These are phyloP conservation scores for Cryptococcus amylolentus DNA, from an alignment of 1,284 basidiomycete species.

Conservation along the genomic window DNA sequence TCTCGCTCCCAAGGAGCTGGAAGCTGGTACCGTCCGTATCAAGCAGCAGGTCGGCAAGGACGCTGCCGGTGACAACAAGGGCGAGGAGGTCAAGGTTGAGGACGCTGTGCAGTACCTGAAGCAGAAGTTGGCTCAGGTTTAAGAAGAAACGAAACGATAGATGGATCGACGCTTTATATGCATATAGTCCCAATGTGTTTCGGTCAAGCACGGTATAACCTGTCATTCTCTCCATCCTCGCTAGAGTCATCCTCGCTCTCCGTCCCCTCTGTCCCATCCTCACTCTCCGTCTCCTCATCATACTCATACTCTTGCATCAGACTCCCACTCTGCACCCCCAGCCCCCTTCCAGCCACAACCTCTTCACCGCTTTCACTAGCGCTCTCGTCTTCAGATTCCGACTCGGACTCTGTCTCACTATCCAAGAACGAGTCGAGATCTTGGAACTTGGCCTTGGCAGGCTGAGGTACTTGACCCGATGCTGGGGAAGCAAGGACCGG, in stretches of 20 bases:
- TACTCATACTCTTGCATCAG: slow-evolving; percentile 39
- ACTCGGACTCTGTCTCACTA: slow-evolving; percentile 39
- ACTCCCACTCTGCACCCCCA: background rate
- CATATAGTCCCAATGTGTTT: background rate
- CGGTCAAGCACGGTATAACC: slow-evolving; percentile 6
- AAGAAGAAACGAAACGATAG: background rate
- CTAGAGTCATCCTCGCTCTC: slow-evolving; percentile 5
- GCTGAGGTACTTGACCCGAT: slow-evolving; percentile 15
- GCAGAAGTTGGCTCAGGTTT: slow-evolving; percentile 26
- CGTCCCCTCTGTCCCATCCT: slow-evolving; percentile 5
- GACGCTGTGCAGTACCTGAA: slow-evolving; percentile 67
- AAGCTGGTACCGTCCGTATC: slow-evolving; percentile 76
- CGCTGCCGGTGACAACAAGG: slow-evolving; percentile 59
- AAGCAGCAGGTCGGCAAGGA: slow-evolving; percentile 85
- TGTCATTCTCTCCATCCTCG: slow-evolving; percentile 7
- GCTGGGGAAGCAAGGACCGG: slow-evolving; percentile 8
- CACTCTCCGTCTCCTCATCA: slow-evolving; percentile 9
- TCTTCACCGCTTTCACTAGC: slow-evolving; percentile 26
- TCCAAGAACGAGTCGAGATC: slow-evolving; percentile 50
- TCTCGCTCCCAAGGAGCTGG: slow-evolving; percentile 80
- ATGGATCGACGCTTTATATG: background rate
- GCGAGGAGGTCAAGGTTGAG: slow-evolving; percentile 63
- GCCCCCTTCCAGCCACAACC: background rate
- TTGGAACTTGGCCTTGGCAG: slow-evolving; percentile 36
- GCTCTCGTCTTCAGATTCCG: slow-evolving; percentile 32